Evolutionary conservation across 2,329 filamentous ascomycete genomes (phyloP), one percentile per base, ranked within the genome.

Genomic region (Trichoderma sp.): DNA sequence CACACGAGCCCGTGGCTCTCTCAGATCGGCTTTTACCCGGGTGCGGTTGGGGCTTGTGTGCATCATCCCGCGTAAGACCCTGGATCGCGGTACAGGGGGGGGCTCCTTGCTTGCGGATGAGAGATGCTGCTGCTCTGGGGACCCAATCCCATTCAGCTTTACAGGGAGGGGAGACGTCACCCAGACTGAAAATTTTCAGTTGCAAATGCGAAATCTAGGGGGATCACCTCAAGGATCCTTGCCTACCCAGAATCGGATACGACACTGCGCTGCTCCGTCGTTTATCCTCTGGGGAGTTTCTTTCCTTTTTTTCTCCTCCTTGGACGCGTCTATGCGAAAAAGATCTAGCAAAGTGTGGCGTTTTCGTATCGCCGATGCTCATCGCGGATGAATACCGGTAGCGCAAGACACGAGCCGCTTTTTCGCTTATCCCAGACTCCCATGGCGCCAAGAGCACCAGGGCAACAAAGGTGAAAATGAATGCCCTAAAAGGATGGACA

Each of bases 341-440:
- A 35, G 60, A 62, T 62, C 60, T 33, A 52, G 40, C 60, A 53
- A 52, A n/a, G n/a, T 16, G 52, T 37, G n/a, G 13, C 31, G 52
- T 37, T 65, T 47, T 57, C 35, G 63, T 11, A 21, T 52, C 55
- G 29, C 53, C 52, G 24, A 67, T 59, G 24, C n/a, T 52, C 33
- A 59, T 59, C 49, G 37, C 29, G 40, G 55, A 67, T 40, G 40
- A 52, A 29, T 55, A 14, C 27, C 24, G 31, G 24, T 47, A 35
- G 19, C 35, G 56, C 57, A n/a, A 35, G 29, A 47, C 2, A 21
- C 57, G 40, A 59, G 63, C 63, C 63, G 63, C 55, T 29, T 56
- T 66, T 66, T 59, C 63, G 55, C 63, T 37, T 67, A 67, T 59
- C 55, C 63, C 55, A 10, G n/a, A 21, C 29, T 67, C 63, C 55